Conservation (phyloP, 2,329 filamentous ascomycete genomes). For the Apiospora malaysiana region DNA sequence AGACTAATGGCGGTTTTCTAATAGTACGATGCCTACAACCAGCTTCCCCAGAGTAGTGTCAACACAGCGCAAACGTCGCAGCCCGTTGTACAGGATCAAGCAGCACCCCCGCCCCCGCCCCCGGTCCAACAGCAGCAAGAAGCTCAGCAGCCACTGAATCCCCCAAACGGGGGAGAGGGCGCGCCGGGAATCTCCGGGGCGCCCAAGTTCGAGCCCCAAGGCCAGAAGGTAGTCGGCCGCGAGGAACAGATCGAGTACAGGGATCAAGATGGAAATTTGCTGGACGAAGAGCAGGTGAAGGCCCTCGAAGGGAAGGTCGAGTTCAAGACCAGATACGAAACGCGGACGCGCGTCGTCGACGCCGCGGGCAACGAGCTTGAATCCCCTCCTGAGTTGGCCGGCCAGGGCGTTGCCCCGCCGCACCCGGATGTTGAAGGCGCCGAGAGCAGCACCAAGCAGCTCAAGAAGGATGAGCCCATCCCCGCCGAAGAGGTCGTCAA, state of each 20-base stretch:
- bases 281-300: slow-evolving; percentile 83
- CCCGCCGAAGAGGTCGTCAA: slow-evolving; percentile 47
- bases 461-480: slow-evolving; percentile 45
- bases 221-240: slow-evolving; percentile 56
- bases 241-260: slow-evolving; percentile 93
- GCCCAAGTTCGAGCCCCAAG: slow-evolving; percentile 51
- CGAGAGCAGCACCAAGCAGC: slow-evolving; percentile 60
- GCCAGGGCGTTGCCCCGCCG: slow-evolving; percentile 57
- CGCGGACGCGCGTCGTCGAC: slow-evolving; percentile 85
- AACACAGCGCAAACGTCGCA: slow-evolving; percentile 34
- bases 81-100: slow-evolving; percentile 30
- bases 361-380: slow-evolving; percentile 78
- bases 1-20: slow-evolving; percentile 29
- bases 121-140: slow-evolving; percentile 21
- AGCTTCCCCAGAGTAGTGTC: slow-evolving; percentile 32
- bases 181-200: slow-evolving; percentile 50
- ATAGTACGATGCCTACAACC: slow-evolving; percentile 57
- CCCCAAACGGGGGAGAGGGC: slow-evolving; percentile 31
- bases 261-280: slow-evolving; percentile 89
- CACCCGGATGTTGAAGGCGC: slow-evolving; percentile 67
- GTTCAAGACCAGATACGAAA: slow-evolving; percentile 95
- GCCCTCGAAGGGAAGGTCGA: slow-evolving; percentile 89
- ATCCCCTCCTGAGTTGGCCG: slow-evolving; percentile 46
- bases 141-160: slow-evolving; percentile 30
- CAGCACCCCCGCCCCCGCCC: slow-evolving; percentile 30